phyloP scores from a whole-genome alignment of 768 basidiomycete species.

The Russula griseocarnosa region DNA sequence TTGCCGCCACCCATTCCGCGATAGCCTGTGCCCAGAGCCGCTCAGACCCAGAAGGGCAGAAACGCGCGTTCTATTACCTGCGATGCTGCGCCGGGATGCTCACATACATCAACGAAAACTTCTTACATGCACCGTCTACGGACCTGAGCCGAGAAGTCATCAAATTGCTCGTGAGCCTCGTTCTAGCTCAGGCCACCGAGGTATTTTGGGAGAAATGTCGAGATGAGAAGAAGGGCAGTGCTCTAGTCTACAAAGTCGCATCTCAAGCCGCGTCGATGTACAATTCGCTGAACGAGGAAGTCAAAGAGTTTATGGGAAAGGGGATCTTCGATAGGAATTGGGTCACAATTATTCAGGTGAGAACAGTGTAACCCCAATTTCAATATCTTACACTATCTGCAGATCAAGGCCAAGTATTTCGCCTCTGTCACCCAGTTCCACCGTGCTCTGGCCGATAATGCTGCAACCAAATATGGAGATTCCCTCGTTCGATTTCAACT shows the following conservation, averaged over 20 bases:
- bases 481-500: constrained; percentile 73
- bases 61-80: constrained; percentile 79
- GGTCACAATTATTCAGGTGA: constrained; percentile 79
- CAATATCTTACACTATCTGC: constrained; percentile 14
- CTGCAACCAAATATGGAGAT: constrained; percentile 79
- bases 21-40: constrained; percentile 84
- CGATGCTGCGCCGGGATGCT: constrained; percentile 92
- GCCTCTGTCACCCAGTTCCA: constrained; percentile 83
- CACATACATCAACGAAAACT: constrained; percentile 99
- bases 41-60: constrained; percentile 45
- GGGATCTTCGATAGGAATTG: constrained; percentile 94
- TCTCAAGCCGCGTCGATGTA: constrained; percentile 83
- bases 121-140: constrained; percentile 93
- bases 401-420: constrained; percentile 93
- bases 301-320: constrained; percentile 95
- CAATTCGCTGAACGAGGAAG: constrained; percentile 76
- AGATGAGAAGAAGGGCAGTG: constrained; percentile 84
- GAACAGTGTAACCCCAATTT: constrained; percentile 27
- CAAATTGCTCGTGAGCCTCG: constrained; percentile 85
- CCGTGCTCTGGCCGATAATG: constrained; percentile 72
- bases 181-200: constrained; percentile 91
- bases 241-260: constrained; percentile 78
- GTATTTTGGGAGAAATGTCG: constrained; percentile 93
- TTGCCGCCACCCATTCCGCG: constrained; percentile 88
- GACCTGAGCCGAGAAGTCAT: constrained; percentile 92